Conservation (phyloP, 768 basidiomycete genomes). For the Boletus vinaceobasis region DNA sequence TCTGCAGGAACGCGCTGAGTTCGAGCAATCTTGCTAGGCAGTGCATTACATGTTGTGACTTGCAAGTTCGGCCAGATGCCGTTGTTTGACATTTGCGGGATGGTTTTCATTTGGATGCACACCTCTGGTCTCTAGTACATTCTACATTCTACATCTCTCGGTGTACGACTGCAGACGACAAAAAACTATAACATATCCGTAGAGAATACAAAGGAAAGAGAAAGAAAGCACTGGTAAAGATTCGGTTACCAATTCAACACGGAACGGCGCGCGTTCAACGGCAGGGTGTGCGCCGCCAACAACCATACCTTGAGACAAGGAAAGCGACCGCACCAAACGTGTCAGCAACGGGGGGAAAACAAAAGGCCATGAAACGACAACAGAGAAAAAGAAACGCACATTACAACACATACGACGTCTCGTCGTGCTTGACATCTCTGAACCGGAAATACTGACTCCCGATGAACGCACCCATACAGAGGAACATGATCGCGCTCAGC, state of each 20-base stretch:
- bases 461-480: conserved; percentile 13
- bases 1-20: too few relatives aligned
- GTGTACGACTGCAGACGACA: too few relatives aligned
- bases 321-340: neutral
- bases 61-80: too few relatives aligned
- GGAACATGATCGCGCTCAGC: conserved; percentile 3
- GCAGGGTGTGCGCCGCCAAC: conserved; percentile 5
- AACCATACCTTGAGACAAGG: conserved; percentile 5
- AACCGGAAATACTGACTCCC: conserved; percentile 15
- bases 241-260: conserved; percentile 2
- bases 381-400: neutral
- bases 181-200: neutral
- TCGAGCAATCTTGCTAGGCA: too few relatives aligned
- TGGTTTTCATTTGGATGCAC: too few relatives aligned
- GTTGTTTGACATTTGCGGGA: too few relatives aligned
- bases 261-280: conserved; percentile 4
- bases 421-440: conserved; percentile 6
- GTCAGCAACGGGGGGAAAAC: neutral
- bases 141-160: too few relatives aligned
- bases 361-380: neutral
- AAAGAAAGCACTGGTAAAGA: neutral
- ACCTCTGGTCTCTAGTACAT: too few relatives aligned
- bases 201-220: too few relatives aligned
- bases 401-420: conserved; percentile 15
- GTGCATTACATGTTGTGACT: too few relatives aligned